Evolutionary conservation across 352 stramenopile species (phyloP).

Genomic region (Plasmopara viticola): DNA sequence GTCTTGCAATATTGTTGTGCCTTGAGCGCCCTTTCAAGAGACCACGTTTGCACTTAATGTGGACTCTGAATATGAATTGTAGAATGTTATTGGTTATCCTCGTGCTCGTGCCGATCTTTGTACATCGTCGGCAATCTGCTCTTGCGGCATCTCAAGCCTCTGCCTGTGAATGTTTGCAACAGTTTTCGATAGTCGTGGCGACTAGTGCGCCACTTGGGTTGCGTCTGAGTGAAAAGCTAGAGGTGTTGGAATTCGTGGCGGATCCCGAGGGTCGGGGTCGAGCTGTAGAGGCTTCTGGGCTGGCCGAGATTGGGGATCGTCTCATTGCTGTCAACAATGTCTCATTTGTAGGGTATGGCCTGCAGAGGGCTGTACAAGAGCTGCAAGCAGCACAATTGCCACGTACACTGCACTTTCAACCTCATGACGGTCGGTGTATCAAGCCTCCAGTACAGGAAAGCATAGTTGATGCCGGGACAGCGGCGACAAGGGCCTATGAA

Average conservation of each 20-base stretch:
- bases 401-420: constrained; percentile 53
- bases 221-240: constrained; percentile 51
- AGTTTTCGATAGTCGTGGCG: constrained; percentile 41
- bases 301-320: constrained; percentile 64
- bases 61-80: constrained; percentile 1
- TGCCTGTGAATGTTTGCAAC: constrained; percentile 20
- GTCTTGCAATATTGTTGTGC: neutral
- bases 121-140: constrained; percentile 1
- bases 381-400: constrained; percentile 36
- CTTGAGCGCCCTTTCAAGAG: constrained; percentile 2
- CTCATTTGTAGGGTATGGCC: constrained; percentile 25
- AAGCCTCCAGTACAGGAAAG: constrained; percentile 13
- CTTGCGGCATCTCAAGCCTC: neutral
- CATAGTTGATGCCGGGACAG: constrained; percentile 13
- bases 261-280: constrained; percentile 47
- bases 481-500: constrained; percentile 10
- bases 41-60: constrained; percentile 13
- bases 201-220: constrained; percentile 44
- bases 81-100: constrained; percentile 9
- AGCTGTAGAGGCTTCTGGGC: constrained; percentile 49
- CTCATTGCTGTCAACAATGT: constrained; percentile 55
- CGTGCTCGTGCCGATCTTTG: constrained; percentile 1
- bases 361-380: constrained; percentile 35
- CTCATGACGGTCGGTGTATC: constrained; percentile 43
- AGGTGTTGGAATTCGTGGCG: constrained; percentile 58